Evolutionary conservation across 2,329 filamentous ascomycete genomes (phyloP), one percentile per base, ranked within the genome.

Genomic region (Monosporascus sp.): DNA sequence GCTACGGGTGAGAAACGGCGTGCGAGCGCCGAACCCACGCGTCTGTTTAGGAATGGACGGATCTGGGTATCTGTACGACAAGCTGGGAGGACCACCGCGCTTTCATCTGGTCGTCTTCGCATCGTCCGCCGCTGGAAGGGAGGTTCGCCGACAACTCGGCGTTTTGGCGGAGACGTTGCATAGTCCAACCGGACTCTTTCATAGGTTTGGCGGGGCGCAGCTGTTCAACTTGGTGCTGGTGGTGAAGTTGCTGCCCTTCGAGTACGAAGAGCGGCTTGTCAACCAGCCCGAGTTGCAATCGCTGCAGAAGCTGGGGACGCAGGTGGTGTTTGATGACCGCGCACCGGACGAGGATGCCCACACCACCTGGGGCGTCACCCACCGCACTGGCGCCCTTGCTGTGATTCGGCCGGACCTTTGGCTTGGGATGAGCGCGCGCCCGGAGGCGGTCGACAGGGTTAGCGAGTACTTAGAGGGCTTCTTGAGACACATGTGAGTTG

Each of bases 31-130:
- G 1, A 68, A 68, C 47, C 64, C 66, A 6, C 60, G 67, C 2
- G 52, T 68, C 18, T 63, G 62, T 40, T 61, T 67, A 41, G 51
- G 28, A 0, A 49, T 57, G 3, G 52, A 50, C 8, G 49, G 59
- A 18, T 65, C 65, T 0, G 63, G 62, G 2, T 70, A 70, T 49
- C 56, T 70, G 2, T 70, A 70, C 55, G 68, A 70, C 46, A 56
- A 52, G 31, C 52, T 70, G n/a, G 58, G 26, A 8, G 65, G 66
- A 3, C 55, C 56, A 1, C 52, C 59, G 3, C 52, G 48, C 37
- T 63, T 70, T 47, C 67, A 70, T 51, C 52, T 70, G 1, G 48
- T 69, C 1, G 35, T 70, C 3, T 70, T 70, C 45, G 66, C 49
- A 46, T 60, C 63, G 7, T 49, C 63, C 17, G 48, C 63, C 9